Evolutionary conservation across 2,329 filamentous ascomycete genomes (phyloP).

Genomic region (Hypomyces perniciosus): DNA sequence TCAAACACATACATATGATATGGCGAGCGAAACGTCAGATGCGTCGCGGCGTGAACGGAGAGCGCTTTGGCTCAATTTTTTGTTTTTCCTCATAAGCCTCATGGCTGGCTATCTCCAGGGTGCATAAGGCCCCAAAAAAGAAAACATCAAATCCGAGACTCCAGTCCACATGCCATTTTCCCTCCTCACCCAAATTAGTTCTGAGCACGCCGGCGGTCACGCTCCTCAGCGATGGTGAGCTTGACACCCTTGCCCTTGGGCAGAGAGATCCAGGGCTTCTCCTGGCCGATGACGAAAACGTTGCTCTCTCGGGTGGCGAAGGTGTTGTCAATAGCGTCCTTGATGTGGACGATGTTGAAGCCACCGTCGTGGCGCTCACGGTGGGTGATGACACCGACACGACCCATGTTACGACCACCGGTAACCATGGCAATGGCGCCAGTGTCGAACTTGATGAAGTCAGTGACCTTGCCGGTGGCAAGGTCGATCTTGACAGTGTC

Average conservation of each 20-base stretch:
- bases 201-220: slow-evolving; percentile 78
- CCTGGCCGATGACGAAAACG: slow-evolving; percentile 97
- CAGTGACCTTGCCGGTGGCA: slow-evolving; percentile 91
- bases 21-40: too few species aligned
- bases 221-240: slow-evolving; percentile 98
- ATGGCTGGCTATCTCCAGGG: slow-evolving; percentile 31
- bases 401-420: slow-evolving; percentile 99
- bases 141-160: slow-evolving; percentile 37
- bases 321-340: slow-evolving; percentile 99
- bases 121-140: slow-evolving; percentile 24
- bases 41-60: slow-evolving; percentile 5
- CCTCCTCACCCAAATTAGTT: slow-evolving; percentile 36
- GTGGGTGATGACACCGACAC: slow-evolving; percentile 99
- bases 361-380: slow-evolving; percentile 99
- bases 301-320: slow-evolving; percentile 99
- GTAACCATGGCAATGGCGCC: slow-evolving; percentile 97
- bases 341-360: slow-evolving; percentile 99
- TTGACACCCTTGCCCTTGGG: slow-evolving; percentile 99
- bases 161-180: slow-evolving; percentile 33
- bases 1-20: too few species aligned
- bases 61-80: slow-evolving; percentile 12
- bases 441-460: slow-evolving; percentile 99
- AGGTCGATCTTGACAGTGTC: slow-evolving; percentile 99
- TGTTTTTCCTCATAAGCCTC: slow-evolving; percentile 32
- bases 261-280: slow-evolving; percentile 99